phyloP scores from a whole-genome alignment of 1,284 basidiomycete genomes.

The Boletus nobilissimus region DNA sequence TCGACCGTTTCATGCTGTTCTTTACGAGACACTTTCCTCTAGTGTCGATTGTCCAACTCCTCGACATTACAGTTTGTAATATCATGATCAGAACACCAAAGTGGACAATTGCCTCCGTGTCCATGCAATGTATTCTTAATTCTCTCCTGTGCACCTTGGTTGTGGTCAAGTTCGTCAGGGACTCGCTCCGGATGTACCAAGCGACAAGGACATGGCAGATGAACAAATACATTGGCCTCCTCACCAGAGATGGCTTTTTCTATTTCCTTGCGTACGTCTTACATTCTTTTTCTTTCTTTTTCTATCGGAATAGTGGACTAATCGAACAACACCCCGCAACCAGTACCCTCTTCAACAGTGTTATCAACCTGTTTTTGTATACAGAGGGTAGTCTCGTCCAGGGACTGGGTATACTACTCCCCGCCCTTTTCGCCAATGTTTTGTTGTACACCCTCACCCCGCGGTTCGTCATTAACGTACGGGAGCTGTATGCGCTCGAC shows the following conservation, averaged over 20 bases:
- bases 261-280: constrained; percentile 9
- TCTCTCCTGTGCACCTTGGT: neutral
- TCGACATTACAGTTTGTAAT: neutral
- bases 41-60: neutral
- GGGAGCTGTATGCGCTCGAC: neutral
- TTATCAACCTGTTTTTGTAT: neutral
- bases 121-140: neutral
- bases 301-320: neutral
- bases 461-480: neutral
- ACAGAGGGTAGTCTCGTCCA: too few relatives aligned
- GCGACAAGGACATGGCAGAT: neutral
- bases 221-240: constrained; percentile 1
- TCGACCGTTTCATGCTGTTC: too few relatives aligned
- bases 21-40: too few relatives aligned
- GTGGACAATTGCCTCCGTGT: neutral
- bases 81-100: neutral
- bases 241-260: neutral
- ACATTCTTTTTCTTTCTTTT: neutral
- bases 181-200: neutral
- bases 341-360: neutral
- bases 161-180: neutral
- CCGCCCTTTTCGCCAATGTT: neutral
- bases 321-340: neutral
- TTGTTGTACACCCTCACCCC: neutral
- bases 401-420: neutral